Evolutionary conservation across 345 rosid genomes (phyloP).

Genomic region (Lepidium sativum): DNA sequence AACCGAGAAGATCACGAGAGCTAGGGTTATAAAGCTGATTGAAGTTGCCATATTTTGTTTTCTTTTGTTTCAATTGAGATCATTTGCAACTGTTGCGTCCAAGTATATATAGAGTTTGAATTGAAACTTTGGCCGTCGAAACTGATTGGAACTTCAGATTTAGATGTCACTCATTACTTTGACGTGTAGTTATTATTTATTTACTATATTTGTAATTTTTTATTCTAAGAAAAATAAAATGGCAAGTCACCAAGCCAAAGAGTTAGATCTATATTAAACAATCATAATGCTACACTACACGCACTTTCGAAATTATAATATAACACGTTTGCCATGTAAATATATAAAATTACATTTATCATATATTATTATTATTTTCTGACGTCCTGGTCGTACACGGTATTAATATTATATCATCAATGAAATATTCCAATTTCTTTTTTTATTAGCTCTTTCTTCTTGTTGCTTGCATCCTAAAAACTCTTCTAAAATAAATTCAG

Average conservation of each 20-base stretch:
- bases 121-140: background rate
- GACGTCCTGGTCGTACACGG: background rate
- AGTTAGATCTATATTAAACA: no score
- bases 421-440: background rate
- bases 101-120: conserved; percentile 11
- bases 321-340: background rate
- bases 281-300: no score
- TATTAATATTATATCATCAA: background rate
- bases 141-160: background rate
- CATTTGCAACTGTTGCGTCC: conserved; percentile 8
- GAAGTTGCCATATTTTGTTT: background rate
- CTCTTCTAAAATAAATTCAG: background rate
- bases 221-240: no score
- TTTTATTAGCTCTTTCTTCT: background rate
- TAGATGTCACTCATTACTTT: conserved; percentile 9
- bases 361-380: background rate
- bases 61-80: conserved; percentile 1
- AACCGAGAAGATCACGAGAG: background rate
- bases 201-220: background rate
- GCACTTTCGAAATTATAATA: background rate
- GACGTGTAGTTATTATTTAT: conserved; percentile 4
- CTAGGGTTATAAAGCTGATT: background rate
- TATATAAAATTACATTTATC: background rate
- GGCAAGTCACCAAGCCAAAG: conserved; percentile 1
- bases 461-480: conserved; percentile 7